Conservation (phyloP, 108 stramenopile genomes). For the Skeletonema grethae region DNA sequence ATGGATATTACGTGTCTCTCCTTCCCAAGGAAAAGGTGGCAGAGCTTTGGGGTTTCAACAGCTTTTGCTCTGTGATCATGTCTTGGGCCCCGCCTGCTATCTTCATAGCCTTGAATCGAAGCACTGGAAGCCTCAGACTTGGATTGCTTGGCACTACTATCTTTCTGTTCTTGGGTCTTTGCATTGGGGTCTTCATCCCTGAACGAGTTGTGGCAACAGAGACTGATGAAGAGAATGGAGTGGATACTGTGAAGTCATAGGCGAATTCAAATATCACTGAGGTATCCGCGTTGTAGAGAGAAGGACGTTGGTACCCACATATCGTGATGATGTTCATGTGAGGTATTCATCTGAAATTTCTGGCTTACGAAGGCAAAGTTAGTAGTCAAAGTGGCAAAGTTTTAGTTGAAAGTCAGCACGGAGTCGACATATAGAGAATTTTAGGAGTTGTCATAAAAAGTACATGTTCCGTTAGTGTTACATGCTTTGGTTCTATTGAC, state of each 20-base stretch:
- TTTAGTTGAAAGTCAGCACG: too few relatives aligned
- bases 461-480: neutral
- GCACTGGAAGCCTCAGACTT: constrained; percentile 20
- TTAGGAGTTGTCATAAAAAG: neutral
- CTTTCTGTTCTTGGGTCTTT: constrained; percentile 3
- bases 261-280: too few relatives aligned
- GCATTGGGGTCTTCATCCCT: neutral
- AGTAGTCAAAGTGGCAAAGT: too few relatives aligned
- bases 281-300: too few relatives aligned
- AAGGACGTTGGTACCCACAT: too few relatives aligned
- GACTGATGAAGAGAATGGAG: neutral
- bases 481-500: neutral
- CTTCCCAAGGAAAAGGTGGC: constrained; percentile 33
- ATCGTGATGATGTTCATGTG: neutral
- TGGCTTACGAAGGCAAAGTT: too few relatives aligned
- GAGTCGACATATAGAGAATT: too few relatives aligned
- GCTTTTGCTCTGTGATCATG: constrained; percentile 35
- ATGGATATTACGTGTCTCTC: constrained; percentile 23
- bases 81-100: constrained; percentile 45
- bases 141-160: constrained; percentile 2
- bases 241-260: too few relatives aligned
- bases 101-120: constrained; percentile 32
- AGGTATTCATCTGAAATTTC: too few relatives aligned
- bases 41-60: constrained; percentile 47
- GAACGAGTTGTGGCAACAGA: neutral